Evolutionary conservation across 2,329 filamentous ascomycete genomes (phyloP).

Genomic region (Fusarium multiceps): DNA sequence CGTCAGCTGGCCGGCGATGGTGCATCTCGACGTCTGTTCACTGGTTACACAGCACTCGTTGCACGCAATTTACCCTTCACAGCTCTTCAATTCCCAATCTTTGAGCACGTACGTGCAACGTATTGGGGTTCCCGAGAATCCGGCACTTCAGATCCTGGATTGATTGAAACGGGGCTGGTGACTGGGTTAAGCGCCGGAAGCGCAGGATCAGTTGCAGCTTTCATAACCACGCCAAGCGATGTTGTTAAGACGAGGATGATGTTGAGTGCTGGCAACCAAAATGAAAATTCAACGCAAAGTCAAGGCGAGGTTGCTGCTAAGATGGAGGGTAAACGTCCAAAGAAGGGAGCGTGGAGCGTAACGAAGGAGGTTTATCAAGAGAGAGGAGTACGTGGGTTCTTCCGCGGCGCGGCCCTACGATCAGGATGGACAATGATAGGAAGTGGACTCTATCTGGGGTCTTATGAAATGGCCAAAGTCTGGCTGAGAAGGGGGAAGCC

Average conservation of each 20-base stretch:
- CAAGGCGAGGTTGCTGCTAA: slow-evolving; percentile 29
- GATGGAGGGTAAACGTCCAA: slow-evolving; percentile 46
- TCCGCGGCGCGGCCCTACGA: slow-evolving; percentile 79
- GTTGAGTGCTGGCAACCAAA: slow-evolving; percentile 67
- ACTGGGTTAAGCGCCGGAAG: slow-evolving; percentile 79
- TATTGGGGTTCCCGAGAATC: slow-evolving; percentile 58
- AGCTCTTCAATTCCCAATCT: slow-evolving; percentile 88
- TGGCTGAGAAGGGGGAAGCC: slow-evolving; percentile 65
- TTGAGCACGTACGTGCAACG: slow-evolving; percentile 73
- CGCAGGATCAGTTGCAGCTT: slow-evolving; percentile 79
- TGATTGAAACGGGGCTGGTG: slow-evolving; percentile 75
- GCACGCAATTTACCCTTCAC: slow-evolving; percentile 89
- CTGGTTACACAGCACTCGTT: slow-evolving; percentile 83
- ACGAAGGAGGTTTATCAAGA: slow-evolving; percentile 73
- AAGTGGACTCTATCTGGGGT: slow-evolving; percentile 84
- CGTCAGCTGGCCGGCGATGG: slow-evolving; percentile 64
- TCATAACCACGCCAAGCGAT: slow-evolving; percentile 89
- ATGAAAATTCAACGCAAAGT: slow-evolving; percentile 7
- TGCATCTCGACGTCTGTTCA: slow-evolving; percentile 68
- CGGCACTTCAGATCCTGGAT: slow-evolving; percentile 33
- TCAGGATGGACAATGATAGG: slow-evolving; percentile 85
- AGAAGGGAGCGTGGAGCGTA: slow-evolving; percentile 66
- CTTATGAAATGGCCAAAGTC: slow-evolving; percentile 82
- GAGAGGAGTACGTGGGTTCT: slow-evolving; percentile 78
- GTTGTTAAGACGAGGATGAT: slow-evolving; percentile 92